Evolutionary conservation across 2,329 filamentous ascomycete genomes (phyloP).

Genomic region (Aspergillus sp.): DNA sequence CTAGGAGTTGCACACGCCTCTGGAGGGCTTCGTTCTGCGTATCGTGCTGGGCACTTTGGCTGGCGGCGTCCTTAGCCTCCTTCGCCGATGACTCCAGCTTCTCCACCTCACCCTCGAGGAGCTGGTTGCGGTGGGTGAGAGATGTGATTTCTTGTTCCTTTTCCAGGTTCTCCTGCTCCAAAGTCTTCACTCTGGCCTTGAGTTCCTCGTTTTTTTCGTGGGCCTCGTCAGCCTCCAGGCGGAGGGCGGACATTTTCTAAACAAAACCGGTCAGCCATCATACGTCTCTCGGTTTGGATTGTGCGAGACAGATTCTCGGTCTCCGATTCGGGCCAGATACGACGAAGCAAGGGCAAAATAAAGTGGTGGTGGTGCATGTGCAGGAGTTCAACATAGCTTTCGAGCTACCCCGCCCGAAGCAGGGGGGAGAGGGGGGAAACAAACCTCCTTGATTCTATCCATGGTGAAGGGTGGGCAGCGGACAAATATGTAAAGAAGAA

Average conservation of each 20-base stretch:
- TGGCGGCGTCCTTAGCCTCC: slow-evolving; percentile 82
- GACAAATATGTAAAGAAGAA: slow-evolving; percentile 26
- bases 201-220: slow-evolving; percentile 81
- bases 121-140: slow-evolving; percentile 88
- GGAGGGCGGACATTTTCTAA: slow-evolving; percentile 93
- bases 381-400: slow-evolving; percentile 26
- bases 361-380: slow-evolving; percentile 20
- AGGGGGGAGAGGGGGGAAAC: slow-evolving; percentile 38
- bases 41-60: slow-evolving; percentile 77
- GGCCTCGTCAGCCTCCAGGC: slow-evolving; percentile 87
- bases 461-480: slow-evolving; percentile 51
- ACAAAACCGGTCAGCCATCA: slow-evolving; percentile 16
- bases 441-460: slow-evolving; percentile 89
- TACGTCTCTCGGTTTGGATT: neutral
- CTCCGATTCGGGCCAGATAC: slow-evolving; percentile 3
- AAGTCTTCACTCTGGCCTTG: slow-evolving; percentile 77
- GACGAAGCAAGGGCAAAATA: slow-evolving; percentile 12
- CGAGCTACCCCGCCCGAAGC: slow-evolving; percentile 42
- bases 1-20: slow-evolving; percentile 89
- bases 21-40: slow-evolving; percentile 89
- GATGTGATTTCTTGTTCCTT: slow-evolving; percentile 99
- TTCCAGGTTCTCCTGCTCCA: slow-evolving; percentile 91
- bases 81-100: slow-evolving; percentile 83
- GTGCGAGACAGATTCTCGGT: slow-evolving; percentile 1
- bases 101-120: slow-evolving; percentile 87